A percentile compares a stretch with the other conserved stretches of the same genome.
These are phyloP conservation scores for Ceriops decandra DNA, from an alignment of 345 rosid genomes.

Conservation along the genomic window DNA sequence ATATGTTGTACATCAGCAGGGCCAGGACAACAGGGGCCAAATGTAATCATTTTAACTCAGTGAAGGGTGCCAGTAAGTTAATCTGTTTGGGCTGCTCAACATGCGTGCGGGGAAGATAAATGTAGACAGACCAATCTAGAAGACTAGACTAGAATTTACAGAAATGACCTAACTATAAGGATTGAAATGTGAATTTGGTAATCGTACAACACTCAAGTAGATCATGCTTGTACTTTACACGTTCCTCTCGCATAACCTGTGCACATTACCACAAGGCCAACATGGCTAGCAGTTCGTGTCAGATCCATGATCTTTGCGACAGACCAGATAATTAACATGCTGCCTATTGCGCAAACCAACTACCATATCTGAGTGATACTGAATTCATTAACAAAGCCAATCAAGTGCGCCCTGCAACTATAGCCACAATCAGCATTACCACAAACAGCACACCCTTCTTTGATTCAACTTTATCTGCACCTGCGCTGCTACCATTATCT, in stretches of 20 bases:
- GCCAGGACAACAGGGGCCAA: conserved; percentile 3
- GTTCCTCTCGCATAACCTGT: no score
- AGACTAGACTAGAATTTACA: neutral
- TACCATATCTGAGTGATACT: neutral
- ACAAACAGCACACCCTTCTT: no score
- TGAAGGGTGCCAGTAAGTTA: neutral
- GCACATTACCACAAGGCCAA: no score
- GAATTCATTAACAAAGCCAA: neutral
- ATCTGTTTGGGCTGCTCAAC: neutral
- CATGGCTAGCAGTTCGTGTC: neutral
- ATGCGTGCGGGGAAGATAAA: neutral
- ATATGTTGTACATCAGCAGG: neutral
- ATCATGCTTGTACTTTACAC: no score
- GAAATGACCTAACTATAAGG: no score
- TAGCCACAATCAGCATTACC: no score
- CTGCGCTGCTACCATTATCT: no score
- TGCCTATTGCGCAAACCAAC: neutral
- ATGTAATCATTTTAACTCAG: conserved; percentile 6
- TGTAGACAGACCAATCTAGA: neutral
- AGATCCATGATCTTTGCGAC: neutral
- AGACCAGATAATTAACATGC: neutral
- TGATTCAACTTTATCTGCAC: no score
- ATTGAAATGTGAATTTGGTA: no score
- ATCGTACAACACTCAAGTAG: no score
- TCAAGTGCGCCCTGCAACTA: neutral